Evolutionary conservation across 176 grass and related monocot genomes (phyloP), one percentile per base, ranked within the genome.

Genomic region (Carex parvula): DNA sequence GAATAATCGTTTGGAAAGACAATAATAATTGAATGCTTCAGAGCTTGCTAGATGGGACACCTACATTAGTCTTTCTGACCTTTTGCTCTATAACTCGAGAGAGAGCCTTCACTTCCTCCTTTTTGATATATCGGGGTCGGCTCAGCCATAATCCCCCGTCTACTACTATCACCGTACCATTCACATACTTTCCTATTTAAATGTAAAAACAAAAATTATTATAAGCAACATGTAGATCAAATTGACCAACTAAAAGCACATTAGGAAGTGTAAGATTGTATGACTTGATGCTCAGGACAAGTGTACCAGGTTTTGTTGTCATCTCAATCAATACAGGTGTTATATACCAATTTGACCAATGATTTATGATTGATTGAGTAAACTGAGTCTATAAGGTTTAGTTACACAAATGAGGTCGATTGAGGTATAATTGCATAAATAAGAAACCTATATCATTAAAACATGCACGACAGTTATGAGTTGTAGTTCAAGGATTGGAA

Each of bases 61-160:
- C 86, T 84, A 92, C 21, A 48, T 83, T 88, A 64, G 84, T 89
- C 46, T 62, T 73, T 79, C 93, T 93, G 75, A 84, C 84, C 75
- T 89, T 95, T 86, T 81, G 82, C 89, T 95, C 93, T 5, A 95
- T 77, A 29, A 84, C 59, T 81, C 83, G 89, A 0, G 96, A 95
- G 21, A 99, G 88, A 33, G 85, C 83, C 72, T 92, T 94, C 13
- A 99, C 96, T 82, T 93, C 91, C 85, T 98, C 89, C 64, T 93
- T 93, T 24, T 80, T 32, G 79, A 95, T 89, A 67, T 75, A 48
- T 71, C 89, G 84, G 39, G 91, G 91, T 18, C 6, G 88, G 89
- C 93, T 99, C 84, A 99, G 85, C 96, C 96, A 95, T 74, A 88
- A 84, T 42, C 93, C 96, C 86, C 96, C 93, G 85, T 99, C 96